A percentile compares a stretch with the other conserved stretches of the same genome.
Evolutionary conservation across 2,329 filamentous ascomycete genomes (phyloP).

Genomic region (Trichocomaceae sp.): DNA sequence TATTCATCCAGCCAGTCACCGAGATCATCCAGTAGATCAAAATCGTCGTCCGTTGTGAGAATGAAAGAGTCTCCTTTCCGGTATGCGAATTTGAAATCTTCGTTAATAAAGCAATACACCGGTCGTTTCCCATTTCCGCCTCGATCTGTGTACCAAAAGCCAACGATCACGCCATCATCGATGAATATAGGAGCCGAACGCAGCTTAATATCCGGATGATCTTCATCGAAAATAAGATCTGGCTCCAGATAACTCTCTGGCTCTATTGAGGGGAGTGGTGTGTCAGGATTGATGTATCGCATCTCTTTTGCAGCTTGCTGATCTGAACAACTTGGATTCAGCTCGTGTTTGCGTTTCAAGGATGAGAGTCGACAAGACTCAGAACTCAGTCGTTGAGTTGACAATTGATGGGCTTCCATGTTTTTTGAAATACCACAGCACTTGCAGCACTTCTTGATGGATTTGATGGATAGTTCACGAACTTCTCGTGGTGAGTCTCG

Average conservation of each 20-base stretch:
- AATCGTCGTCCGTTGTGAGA: neutral
- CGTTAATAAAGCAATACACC: too few relatives aligned
- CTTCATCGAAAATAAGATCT: constrained; percentile 5
- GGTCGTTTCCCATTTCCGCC: constrained; percentile 1
- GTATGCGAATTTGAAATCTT: constrained; percentile 1
- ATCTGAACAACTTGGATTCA: constrained; percentile 1
- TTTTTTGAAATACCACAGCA: constrained; percentile 4
- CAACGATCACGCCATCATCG: neutral
- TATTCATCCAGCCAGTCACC: constrained; percentile 2
- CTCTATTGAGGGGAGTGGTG: constrained; percentile 1
- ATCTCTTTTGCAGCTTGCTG: constrained; percentile 4
- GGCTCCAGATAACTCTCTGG: constrained; percentile 2
- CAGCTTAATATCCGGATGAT: constrained; percentile 1
- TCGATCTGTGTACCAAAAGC: constrained; percentile 1
- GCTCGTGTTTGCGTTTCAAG: neutral
- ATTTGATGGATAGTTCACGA: constrained; percentile 6
- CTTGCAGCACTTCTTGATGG: constrained; percentile 6
- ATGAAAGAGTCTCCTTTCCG: constrained; percentile 3
- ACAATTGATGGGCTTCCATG: constrained; percentile 4
- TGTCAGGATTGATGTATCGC: constrained; percentile 1
- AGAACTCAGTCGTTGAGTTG: neutral
- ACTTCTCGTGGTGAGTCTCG: neutral
- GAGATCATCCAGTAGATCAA: neutral
- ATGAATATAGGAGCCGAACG: constrained; percentile 1
- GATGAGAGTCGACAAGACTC: neutral